Evolutionary conservation across 345 rosid species (phyloP).

Genomic region (Cardamine chenopodiifolia): DNA sequence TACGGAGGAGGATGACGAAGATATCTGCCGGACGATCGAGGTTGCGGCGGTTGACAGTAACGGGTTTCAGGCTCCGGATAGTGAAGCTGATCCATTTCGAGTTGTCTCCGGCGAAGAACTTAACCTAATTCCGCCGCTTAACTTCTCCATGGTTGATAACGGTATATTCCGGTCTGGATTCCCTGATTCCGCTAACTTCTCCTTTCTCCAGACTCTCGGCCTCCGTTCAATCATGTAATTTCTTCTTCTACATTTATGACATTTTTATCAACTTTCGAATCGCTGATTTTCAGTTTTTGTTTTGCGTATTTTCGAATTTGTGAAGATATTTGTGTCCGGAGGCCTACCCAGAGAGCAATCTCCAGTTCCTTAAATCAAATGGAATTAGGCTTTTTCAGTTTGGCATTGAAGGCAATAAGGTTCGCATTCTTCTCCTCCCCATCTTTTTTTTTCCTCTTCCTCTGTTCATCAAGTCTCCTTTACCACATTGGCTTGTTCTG

Average conservation of each 20-base stretch:
- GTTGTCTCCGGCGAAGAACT: constrained; percentile 51
- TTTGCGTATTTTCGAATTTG: not conserved
- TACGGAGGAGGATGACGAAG: constrained; percentile 11
- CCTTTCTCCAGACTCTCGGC: constrained; percentile 80
- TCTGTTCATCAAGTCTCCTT: not conserved
- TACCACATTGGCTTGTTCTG: constrained; percentile 14
- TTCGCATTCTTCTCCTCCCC: constrained; percentile 1
- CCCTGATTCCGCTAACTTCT: constrained; percentile 88
- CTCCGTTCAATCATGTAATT: constrained; percentile 93
- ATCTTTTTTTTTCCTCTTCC: not conserved
- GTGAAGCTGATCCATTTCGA: constrained; percentile 12
- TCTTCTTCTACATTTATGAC: not conserved
- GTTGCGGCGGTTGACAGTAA: constrained; percentile 53
- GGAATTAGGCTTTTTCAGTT: constrained; percentile 84
- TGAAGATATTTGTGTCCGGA: constrained; percentile 88
- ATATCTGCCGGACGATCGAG: constrained; percentile 56
- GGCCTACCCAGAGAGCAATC: constrained; percentile 78
- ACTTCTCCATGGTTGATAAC: constrained; percentile 94
- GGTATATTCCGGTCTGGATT: constrained; percentile 97
- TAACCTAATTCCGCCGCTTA: constrained; percentile 72
- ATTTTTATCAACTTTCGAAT: constrained; percentile 1
- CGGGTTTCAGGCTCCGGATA: constrained; percentile 27
- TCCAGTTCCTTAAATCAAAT: constrained; percentile 75
- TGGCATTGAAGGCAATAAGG: constrained; percentile 94
- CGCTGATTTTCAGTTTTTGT: constrained; percentile 10